phyloP scores from a whole-genome alignment of 306 rosid genomes.

The Fragaria ananassa region DNA sequence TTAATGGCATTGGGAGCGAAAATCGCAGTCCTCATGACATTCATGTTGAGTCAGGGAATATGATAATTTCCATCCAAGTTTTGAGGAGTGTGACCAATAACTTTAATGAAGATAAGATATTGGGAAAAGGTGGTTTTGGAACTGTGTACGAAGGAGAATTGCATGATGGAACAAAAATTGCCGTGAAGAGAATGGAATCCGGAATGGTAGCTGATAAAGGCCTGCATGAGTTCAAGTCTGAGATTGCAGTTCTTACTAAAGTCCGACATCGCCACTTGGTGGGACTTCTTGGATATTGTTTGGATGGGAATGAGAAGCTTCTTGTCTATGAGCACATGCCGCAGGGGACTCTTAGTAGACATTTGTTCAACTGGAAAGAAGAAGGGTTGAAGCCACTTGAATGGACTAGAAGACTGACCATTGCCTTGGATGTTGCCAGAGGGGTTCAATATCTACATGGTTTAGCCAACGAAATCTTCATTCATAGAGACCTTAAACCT shows the following conservation, averaged over 20 bases:
- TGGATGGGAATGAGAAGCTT: conserved; percentile 82
- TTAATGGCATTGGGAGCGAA: conserved; percentile 20
- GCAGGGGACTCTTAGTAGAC: conserved; percentile 67
- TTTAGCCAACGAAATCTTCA: conserved; percentile 74
- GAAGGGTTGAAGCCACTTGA: conserved; percentile 64
- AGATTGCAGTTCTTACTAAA: conserved; percentile 77
- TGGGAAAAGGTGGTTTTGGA: conserved; percentile 89
- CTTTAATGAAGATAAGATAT: conserved; percentile 53
- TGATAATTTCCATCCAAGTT: conserved; percentile 71
- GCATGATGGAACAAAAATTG: conserved; percentile 86
- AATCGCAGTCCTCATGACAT: conserved; percentile 24
- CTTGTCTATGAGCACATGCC: conserved; percentile 91
- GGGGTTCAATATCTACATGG: conserved; percentile 87
- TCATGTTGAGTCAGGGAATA: conserved; percentile 54
- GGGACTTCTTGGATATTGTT: conserved; percentile 86
- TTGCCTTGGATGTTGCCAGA: conserved; percentile 92
- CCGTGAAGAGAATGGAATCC: conserved; percentile 89
- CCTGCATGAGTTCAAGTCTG: conserved; percentile 64
- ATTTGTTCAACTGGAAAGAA: conserved; percentile 53
- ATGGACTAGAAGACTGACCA: conserved; percentile 70
- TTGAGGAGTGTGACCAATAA: conserved; percentile 64
- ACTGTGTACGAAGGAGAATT: conserved; percentile 78
- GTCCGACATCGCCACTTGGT: conserved; percentile 86
- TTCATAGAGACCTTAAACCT: conserved; percentile 92
- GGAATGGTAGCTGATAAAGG: conserved; percentile 66